Evolutionary conservation across 208 protist genomes (phyloP).

Genomic region (Trypanosoma boissoni): DNA sequence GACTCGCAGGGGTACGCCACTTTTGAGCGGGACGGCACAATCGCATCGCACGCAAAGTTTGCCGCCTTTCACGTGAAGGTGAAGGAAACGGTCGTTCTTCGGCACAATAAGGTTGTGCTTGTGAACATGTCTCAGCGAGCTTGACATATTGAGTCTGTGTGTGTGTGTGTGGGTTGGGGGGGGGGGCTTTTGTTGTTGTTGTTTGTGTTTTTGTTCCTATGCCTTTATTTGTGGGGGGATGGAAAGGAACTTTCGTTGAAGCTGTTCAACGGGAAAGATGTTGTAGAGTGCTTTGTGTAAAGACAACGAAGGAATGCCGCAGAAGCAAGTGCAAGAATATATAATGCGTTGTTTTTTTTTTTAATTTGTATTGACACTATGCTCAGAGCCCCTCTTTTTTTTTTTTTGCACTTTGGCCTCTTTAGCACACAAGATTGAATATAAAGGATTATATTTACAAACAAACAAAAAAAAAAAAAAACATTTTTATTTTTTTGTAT

Average conservation of each 20-base stretch:
- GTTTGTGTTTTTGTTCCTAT: not conserved
- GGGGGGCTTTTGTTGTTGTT: not conserved
- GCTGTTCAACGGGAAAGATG: not conserved
- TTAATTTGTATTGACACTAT: conserved; percentile 6
- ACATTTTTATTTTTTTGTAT: not conserved
- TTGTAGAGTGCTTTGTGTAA: not conserved
- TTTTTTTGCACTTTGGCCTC: not conserved
- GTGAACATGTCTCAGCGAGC: conserved; percentile 47
- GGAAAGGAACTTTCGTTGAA: not conserved
- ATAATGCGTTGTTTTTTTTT: conserved; percentile 8
- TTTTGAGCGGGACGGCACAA: conserved; percentile 72
- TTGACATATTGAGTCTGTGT: not conserved
- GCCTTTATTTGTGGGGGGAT: not conserved
- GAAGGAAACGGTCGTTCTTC: conserved; percentile 69
- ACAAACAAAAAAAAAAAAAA: conserved; percentile 4
- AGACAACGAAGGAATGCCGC: too few relatives aligned
- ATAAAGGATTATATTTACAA: conserved; percentile 2
- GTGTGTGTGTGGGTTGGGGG: not conserved
- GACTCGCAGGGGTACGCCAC: conserved; percentile 71
- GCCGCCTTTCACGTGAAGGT: conserved; percentile 37
- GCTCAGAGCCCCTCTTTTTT: not conserved
- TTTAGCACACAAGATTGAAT: not conserved
- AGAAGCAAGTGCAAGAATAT: not conserved
- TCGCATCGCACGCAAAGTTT: conserved; percentile 45
- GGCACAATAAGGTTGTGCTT: conserved; percentile 49